Evolutionary conservation across 176 grass and related monocot species (phyloP).

Genomic region (Melocanna baccifera): DNA sequence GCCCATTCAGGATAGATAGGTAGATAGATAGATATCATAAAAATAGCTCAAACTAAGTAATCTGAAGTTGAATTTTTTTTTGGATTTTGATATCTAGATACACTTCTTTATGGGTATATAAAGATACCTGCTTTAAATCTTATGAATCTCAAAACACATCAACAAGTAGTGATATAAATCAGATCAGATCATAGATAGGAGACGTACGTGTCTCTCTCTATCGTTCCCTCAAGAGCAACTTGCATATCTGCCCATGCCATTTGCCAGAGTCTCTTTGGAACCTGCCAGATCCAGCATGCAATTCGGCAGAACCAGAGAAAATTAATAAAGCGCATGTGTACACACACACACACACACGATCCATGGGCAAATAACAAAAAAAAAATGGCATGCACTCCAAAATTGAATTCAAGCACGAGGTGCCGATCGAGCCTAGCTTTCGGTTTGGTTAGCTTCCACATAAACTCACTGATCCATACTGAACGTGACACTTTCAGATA

Average conservation of each 20-base stretch:
- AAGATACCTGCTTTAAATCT: no score
- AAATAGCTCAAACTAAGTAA: no score
- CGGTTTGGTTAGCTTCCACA: conserved; percentile 8
- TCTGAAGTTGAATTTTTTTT: no score
- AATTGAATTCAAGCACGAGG: neutral
- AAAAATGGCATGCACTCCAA: neutral
- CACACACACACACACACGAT: neutral
- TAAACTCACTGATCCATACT: neutral
- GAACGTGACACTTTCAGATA: neutral
- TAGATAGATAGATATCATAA: no score
- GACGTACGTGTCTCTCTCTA: neutral
- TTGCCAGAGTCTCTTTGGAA: neutral
- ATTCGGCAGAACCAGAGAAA: neutral
- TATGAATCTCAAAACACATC: no score
- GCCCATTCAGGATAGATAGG: no score
- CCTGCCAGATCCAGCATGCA: neutral
- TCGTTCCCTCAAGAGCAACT: neutral
- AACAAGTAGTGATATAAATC: no score
- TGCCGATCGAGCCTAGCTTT: neutral
- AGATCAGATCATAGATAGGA: neutral
- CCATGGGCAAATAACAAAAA: neutral
- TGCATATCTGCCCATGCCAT: conserved; percentile 1
- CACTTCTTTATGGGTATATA: no score
- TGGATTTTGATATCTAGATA: no score
- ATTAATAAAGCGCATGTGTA: neutral